Evolutionary conservation across 2,329 filamentous ascomycete genomes (phyloP).

Genomic region (Colletotrichum eleusines): DNA sequence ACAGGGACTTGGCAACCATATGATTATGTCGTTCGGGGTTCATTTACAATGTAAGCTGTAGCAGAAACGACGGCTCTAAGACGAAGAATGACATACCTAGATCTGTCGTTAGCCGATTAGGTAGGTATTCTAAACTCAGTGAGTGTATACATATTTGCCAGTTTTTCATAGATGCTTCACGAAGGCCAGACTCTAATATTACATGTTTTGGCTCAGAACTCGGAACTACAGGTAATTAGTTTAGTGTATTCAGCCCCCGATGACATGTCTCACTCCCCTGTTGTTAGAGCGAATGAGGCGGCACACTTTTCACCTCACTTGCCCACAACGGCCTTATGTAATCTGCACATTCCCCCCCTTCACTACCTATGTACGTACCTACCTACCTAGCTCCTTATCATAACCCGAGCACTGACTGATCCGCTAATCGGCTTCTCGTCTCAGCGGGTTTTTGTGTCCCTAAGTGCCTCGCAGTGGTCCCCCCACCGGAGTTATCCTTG

Average conservation of each 20-base stretch:
- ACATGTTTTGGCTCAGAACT: neutral
- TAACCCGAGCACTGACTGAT: slow-evolving; percentile 13
- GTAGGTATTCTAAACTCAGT: neutral
- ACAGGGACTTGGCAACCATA: no score
- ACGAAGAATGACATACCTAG: neutral
- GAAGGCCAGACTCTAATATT: neutral
- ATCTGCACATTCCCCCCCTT: neutral
- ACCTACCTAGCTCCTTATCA: slow-evolving; percentile 26
- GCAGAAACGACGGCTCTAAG: neutral
- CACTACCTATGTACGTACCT: no score
- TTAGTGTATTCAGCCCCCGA: neutral
- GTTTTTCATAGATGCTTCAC: neutral
- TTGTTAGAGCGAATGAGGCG: neutral
- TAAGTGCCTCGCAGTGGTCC: slow-evolving; percentile 11
- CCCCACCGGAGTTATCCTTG: slow-evolving; percentile 38
- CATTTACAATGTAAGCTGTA: neutral
- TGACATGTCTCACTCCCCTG: neutral
- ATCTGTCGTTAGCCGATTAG: neutral
- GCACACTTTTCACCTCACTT: neutral
- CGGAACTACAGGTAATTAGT: neutral
- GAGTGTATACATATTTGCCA: neutral
- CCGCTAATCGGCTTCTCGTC: slow-evolving; percentile 22
- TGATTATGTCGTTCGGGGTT: no score
- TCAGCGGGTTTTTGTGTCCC: slow-evolving; percentile 29
- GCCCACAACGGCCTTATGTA: neutral